A percentile compares a stretch with the other conserved stretches of the same genome.
phyloP scores from a whole-genome alignment of 2,329 filamentous ascomycete genomes.

The Alternaria sp. region DNA sequence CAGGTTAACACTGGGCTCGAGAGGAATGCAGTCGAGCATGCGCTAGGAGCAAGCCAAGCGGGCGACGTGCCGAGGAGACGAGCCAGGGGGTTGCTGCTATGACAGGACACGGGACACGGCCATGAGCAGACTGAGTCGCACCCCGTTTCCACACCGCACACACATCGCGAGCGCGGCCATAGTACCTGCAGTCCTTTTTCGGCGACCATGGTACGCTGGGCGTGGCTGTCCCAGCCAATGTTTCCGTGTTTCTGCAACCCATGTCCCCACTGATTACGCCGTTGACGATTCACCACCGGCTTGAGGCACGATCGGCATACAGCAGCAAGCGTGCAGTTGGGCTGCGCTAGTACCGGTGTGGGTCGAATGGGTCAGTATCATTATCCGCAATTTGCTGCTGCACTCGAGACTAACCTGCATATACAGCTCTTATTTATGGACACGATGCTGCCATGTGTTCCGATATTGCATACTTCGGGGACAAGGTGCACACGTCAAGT shows the following conservation, averaged over 20 bases:
- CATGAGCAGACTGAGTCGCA: neutral
- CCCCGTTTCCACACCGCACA: neutral
- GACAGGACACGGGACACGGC: neutral
- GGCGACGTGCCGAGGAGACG: conserved; percentile 21
- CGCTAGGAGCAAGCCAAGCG: conserved; percentile 20
- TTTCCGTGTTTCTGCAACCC: neutral
- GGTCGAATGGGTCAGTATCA: conserved; percentile 1
- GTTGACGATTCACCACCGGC: conserved; percentile 18
- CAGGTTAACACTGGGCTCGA: conserved; percentile 32
- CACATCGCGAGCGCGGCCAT: neutral
- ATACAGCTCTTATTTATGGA: neutral
- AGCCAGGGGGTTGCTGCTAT: conserved; percentile 1
- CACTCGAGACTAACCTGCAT: neutral
- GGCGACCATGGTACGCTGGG: neutral
- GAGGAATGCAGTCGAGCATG: conserved; percentile 30
- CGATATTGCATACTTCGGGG: neutral
- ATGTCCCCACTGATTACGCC: conserved; percentile 8
- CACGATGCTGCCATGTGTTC: neutral
- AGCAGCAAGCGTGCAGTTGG: conserved; percentile 7
- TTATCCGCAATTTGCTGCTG: conserved; percentile 9
- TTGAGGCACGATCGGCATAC: conserved; percentile 15
- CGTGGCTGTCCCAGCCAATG: neutral
- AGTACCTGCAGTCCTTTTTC: neutral
- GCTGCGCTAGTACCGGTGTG: neutral
- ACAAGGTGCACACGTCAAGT: neutral